A percentile compares a stretch with the other conserved stretches of the same genome.
Conservation (phyloP, 345 rosid species). For the Euphorbia peplus region DNA sequence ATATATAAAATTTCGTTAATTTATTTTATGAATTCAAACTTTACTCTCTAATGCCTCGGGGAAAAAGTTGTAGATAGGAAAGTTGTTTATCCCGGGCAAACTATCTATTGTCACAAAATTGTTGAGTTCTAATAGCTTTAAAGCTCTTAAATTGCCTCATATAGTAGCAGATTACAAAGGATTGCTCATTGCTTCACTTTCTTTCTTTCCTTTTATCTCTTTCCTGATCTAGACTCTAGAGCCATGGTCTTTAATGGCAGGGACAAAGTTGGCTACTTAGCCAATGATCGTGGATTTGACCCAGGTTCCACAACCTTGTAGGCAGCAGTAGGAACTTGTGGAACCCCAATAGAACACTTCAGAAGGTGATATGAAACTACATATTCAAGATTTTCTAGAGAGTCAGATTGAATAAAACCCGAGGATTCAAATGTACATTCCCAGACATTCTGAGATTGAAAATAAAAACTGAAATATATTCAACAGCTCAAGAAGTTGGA, state of each 20-base stretch:
- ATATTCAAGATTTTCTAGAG: background rate
- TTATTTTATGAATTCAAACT: background rate
- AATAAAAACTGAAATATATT: too few relatives aligned
- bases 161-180: background rate
- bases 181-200: background rate
- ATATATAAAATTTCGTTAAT: background rate
- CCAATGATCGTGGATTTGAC: background rate
- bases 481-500: background rate
- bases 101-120: background rate
- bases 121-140: background rate
- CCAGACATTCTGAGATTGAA: background rate
- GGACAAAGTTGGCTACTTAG: too few relatives aligned
- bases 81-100: background rate
- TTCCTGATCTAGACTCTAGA: too few relatives aligned
- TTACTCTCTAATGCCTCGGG: background rate
- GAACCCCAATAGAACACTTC: background rate
- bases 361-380: background rate
- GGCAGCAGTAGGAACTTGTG: background rate
- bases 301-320: background rate
- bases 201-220: too few relatives aligned
- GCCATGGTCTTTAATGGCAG: too few relatives aligned
- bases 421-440: background rate
- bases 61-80: too few relatives aligned
- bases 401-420: background rate
- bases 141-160: background rate